Evolutionary conservation across 306 rosid species (phyloP).

Genomic region (Rosa lucieae): DNA sequence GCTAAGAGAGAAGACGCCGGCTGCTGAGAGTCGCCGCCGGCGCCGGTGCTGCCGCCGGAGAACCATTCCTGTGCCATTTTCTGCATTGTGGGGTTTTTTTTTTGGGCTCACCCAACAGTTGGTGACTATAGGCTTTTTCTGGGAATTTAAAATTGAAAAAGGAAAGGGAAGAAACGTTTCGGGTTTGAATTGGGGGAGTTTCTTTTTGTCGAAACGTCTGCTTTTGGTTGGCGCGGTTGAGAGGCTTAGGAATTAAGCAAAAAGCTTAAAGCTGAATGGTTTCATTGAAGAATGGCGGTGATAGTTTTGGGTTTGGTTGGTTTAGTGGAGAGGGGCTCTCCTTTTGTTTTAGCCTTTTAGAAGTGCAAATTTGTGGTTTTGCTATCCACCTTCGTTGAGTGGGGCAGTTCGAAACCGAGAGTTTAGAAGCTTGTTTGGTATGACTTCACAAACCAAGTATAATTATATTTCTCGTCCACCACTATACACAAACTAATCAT

Average conservation of each 20-base stretch:
- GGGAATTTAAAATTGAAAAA: neutral
- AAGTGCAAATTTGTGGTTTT: no score
- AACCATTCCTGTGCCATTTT: slow-evolving; percentile 91
- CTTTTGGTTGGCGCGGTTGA: neutral
- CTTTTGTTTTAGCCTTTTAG: no score
- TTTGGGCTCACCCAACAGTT: slow-evolving; percentile 2
- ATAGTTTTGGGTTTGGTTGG: no score
- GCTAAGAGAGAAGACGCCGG: slow-evolving; percentile 63
- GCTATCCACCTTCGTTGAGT: no score
- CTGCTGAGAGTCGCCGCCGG: slow-evolving; percentile 41
- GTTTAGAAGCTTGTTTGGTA: no score
- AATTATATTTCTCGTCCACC: no score
- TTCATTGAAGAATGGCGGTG: no score
- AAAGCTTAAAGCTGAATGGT: no score
- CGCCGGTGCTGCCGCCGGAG: slow-evolving; percentile 32
- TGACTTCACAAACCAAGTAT: no score
- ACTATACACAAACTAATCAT: no score
- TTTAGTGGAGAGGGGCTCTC: no score
- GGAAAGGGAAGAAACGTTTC: neutral
- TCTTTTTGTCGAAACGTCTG: slow-evolving; percentile 17
- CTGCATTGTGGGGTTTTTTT: slow-evolving; percentile 46
- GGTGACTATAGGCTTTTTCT: neutral
- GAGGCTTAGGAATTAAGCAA: neutral
- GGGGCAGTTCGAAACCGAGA: no score
- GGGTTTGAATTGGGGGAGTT: neutral